Conservation (phyloP, 2,329 filamentous ascomycete species). For the Trichoderma lentiforme region DNA sequence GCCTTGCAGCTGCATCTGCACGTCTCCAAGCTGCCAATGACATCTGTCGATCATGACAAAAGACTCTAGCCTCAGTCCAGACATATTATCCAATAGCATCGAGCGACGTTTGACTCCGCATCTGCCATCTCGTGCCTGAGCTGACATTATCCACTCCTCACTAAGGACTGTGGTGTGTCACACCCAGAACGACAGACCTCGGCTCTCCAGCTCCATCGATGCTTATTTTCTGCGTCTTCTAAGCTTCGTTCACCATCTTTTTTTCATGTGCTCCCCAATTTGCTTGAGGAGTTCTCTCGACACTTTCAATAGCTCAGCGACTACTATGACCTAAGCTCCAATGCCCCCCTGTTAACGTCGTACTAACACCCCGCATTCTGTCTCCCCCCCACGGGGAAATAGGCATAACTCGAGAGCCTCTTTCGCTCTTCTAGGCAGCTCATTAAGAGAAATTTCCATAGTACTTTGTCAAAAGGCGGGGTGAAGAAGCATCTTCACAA, state of each 20-base stretch:
- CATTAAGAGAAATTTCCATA: neutral
- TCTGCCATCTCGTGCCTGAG: conserved; percentile 5
- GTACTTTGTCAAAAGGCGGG: neutral
- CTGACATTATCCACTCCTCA: neutral
- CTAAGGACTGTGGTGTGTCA: neutral
- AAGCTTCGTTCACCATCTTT: neutral
- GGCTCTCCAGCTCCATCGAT: conserved; percentile 1
- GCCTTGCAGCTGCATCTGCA: neutral
- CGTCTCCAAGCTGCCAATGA: neutral
- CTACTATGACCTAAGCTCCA: neutral
- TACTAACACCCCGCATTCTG: conserved; percentile 15
- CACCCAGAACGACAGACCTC: conserved; percentile 4
- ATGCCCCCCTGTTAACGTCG: neutral
- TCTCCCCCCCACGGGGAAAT: conserved; percentile 17
- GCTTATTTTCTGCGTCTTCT: neutral
- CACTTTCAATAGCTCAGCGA: neutral
- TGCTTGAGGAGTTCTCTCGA: neutral
- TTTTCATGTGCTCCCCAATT: conserved; percentile 7
- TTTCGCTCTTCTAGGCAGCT: conserved; percentile 14
- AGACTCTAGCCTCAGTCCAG: neutral
- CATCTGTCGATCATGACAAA: neutral
- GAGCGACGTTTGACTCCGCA: neutral
- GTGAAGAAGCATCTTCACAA: neutral
- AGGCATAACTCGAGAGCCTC: neutral
- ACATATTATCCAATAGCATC: neutral